Percentiles rank a stretch among this genome's conserved stretches.
These are phyloP conservation scores for Leccinum fuscescens DNA, from an alignment of 1,284 basidiomycete genomes.

Conservation along the genomic window DNA sequence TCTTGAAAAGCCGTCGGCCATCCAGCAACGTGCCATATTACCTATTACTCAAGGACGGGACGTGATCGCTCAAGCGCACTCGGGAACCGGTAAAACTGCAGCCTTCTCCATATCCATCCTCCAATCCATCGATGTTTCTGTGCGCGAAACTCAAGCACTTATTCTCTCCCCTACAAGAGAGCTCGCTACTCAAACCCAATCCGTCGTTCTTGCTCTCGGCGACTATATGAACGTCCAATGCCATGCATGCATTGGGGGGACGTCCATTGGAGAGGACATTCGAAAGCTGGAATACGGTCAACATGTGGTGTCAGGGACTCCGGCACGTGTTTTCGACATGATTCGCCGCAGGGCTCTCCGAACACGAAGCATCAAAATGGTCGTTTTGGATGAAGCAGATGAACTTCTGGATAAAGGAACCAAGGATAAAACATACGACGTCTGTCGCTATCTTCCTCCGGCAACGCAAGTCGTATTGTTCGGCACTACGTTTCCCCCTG, in stretches of 20 bases:
- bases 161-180: slow-evolving; percentile 95
- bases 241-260: slow-evolving; percentile 98
- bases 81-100: slow-evolving; percentile 99
- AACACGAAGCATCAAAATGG: slow-evolving; percentile 99
- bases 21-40: slow-evolving; percentile 96
- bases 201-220: slow-evolving; percentile 94
- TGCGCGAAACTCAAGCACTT: slow-evolving; percentile 95
- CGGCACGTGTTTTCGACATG: slow-evolving; percentile 99
- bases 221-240: slow-evolving; percentile 99
- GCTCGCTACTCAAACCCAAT: slow-evolving; percentile 96
- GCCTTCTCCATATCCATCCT: slow-evolving; percentile 95
- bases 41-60: slow-evolving; percentile 95
- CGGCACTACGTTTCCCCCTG: slow-evolving; percentile 94
- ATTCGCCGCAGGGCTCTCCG: slow-evolving; percentile 92
- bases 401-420: slow-evolving; percentile 98
- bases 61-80: slow-evolving; percentile 98
- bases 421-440: slow-evolving; percentile 99
- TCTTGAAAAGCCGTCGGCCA: slow-evolving; percentile 99
- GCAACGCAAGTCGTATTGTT: slow-evolving; percentile 97
- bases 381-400: slow-evolving; percentile 97
- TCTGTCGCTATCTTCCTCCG: slow-evolving; percentile 97
- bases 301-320: slow-evolving; percentile 97
- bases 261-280: slow-evolving; percentile 97
- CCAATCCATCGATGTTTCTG: slow-evolving; percentile 93
- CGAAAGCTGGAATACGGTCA: slow-evolving; percentile 97